Percentiles rank a stretch among this genome's conserved stretches.
Conservation (phyloP, 73 alveolate genomes). For the Effrenium voratum region DNA sequence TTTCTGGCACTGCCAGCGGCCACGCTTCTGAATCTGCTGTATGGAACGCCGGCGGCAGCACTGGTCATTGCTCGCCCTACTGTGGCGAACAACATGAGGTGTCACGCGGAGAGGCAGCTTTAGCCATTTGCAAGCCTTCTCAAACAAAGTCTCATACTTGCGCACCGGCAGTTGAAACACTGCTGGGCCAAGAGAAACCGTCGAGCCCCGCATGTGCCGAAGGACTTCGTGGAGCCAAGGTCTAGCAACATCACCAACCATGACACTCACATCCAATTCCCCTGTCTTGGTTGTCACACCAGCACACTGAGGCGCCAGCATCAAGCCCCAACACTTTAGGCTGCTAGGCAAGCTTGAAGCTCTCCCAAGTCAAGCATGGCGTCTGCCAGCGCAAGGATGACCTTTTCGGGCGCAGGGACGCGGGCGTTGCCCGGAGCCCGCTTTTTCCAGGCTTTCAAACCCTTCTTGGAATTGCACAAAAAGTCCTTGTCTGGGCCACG, state of each 20-base stretch:
- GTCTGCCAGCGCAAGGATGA: neutral
- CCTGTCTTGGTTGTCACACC: neutral
- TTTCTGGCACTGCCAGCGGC: neutral
- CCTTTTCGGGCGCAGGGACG: conserved; percentile 21
- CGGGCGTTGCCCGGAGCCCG: neutral
- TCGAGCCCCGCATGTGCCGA: neutral
- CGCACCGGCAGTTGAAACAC: no score
- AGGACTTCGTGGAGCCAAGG: neutral
- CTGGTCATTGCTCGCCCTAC: neutral
- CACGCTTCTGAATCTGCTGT: neutral
- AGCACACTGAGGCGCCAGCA: neutral
- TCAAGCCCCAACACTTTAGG: neutral
- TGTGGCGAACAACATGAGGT: neutral
- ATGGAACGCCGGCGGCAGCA: neutral
- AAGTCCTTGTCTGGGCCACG: neutral
- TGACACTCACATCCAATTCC: neutral
- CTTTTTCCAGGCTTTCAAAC: neutral
- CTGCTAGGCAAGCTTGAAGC: neutral
- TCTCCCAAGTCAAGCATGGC: neutral
- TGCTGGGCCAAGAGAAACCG: neutral
- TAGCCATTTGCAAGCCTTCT: neutral
- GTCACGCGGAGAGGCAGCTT: neutral
- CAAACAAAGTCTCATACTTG: neutral
- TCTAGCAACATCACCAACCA: neutral
- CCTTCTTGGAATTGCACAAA: neutral